Percentiles rank a stretch among this genome's conserved stretches.
Conservation (phyloP, 768 basidiomycete species). For the Naganishia onofrii region DNA sequence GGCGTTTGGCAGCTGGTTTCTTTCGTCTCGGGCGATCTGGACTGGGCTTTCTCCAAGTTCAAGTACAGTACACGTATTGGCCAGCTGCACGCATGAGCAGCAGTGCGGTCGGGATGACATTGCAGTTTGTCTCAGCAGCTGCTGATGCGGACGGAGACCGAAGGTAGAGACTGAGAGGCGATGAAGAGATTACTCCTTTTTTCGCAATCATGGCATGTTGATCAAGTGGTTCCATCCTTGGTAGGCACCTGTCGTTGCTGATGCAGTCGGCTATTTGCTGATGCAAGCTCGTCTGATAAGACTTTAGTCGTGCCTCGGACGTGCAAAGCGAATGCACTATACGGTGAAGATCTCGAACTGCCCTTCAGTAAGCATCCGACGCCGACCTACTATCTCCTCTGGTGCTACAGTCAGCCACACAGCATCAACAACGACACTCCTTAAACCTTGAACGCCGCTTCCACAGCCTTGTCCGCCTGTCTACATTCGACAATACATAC, state of each 20-base stretch:
- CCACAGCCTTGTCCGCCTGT: not conserved
- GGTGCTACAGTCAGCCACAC: not conserved
- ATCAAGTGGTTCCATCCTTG: not conserved
- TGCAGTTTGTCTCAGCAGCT: constrained; percentile 12
- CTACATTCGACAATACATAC: not conserved
- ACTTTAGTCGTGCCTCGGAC: not conserved
- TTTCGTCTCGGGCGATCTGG: constrained; percentile 21
- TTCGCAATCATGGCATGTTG: constrained; percentile 8
- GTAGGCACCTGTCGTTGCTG: constrained; percentile 4
- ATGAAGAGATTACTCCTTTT: constrained; percentile 16
- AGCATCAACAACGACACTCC: not conserved
- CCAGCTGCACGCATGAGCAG: not conserved
- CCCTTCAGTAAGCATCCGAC: not conserved
- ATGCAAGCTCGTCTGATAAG: constrained; percentile 15
- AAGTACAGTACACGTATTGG: not conserved
- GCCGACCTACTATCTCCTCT: not conserved
- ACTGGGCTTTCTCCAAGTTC: constrained; percentile 9
- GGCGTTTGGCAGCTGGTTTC: not conserved
- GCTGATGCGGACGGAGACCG: constrained; percentile 8
- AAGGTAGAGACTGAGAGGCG: not conserved
- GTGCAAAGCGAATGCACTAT: not conserved
- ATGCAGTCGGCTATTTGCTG: not conserved
- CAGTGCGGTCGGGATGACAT: constrained; percentile 8
- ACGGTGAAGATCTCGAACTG: not conserved
- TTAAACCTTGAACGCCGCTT: constrained; percentile 19